A percentile compares a stretch with the other conserved stretches of the same genome.
Evolutionary conservation across 257 asterid species (phyloP).

Genomic region (Ilex aquifolium): DNA sequence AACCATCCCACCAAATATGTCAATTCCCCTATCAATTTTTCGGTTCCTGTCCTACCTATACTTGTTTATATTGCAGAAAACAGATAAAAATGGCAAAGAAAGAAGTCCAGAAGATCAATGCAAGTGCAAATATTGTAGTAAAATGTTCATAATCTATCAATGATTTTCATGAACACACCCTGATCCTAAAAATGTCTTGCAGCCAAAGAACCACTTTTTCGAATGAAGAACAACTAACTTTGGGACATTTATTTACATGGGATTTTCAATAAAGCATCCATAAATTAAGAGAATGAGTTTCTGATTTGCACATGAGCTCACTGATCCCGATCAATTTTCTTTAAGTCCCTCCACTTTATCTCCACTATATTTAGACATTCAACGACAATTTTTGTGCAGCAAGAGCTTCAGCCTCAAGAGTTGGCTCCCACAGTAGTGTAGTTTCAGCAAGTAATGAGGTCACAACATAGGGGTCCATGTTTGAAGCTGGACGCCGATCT

Average conservation of each 20-base stretch:
- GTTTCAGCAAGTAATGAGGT: constrained; percentile 84
- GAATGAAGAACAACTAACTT: constrained; percentile 17
- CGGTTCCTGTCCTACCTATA: no score
- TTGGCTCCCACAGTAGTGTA: constrained; percentile 89
- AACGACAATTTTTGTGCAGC: constrained; percentile 74
- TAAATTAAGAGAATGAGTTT: constrained; percentile 19
- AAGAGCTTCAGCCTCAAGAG: constrained; percentile 85
- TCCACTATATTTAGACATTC: constrained; percentile 41
- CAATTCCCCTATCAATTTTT: no score
- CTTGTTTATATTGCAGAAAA: background rate
- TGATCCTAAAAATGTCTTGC: constrained; percentile 11
- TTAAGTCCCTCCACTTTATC: constrained; percentile 6
- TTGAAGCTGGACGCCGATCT: constrained; percentile 98
- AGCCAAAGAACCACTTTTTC: constrained; percentile 25
- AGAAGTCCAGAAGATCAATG: constrained; percentile 7
- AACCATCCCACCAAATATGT: no score
- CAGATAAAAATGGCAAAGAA: background rate
- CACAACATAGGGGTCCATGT: constrained; percentile 97
- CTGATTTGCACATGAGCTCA: constrained; percentile 16
- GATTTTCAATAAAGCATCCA: constrained; percentile 9
- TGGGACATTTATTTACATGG: no score
- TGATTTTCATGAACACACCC: constrained; percentile 17
- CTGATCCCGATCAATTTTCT: constrained; percentile 1
- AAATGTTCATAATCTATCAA: constrained; percentile 15
- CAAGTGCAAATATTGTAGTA: constrained; percentile 17